Conservation (phyloP, 345 rosid species). For the Corchorus olitorius region DNA sequence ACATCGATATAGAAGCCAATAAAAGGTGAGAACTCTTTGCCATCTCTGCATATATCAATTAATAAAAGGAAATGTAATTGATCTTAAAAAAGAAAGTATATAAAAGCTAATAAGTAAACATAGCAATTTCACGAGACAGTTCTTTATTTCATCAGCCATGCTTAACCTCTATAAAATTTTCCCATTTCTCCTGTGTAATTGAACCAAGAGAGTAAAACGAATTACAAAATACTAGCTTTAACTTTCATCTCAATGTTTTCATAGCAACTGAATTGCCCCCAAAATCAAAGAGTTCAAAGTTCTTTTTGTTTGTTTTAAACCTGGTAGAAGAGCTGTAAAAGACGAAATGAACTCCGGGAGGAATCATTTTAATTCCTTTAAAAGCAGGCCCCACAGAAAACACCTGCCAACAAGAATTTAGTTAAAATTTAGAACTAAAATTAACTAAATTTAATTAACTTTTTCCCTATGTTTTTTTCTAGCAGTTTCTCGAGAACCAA, state of each 20-base stretch:
- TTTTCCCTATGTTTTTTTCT: neutral
- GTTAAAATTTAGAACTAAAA: neutral
- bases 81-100: neutral
- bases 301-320: slow-evolving; percentile 26
- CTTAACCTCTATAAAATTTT: no score
- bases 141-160: no score
- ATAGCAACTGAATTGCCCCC: no score
- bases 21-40: slow-evolving; percentile 84
- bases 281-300: neutral
- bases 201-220: no score
- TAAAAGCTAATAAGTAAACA: no score
- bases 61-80: neutral
- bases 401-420: slow-evolving; percentile 41
- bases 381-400: slow-evolving; percentile 72
- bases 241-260: no score
- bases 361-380: slow-evolving; percentile 94
- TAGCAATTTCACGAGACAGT: no score
- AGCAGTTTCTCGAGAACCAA: slow-evolving; percentile 14
- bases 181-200: no score
- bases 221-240: no score
- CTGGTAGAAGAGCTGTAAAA: slow-evolving; percentile 80
- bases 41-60: slow-evolving; percentile 54
- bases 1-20: slow-evolving; percentile 73
- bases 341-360: slow-evolving; percentile 87
- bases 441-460: neutral